phyloP scores from a whole-genome alignment of 2,329 filamentous ascomycete species.

The Neofusicoccum umdonicola region DNA sequence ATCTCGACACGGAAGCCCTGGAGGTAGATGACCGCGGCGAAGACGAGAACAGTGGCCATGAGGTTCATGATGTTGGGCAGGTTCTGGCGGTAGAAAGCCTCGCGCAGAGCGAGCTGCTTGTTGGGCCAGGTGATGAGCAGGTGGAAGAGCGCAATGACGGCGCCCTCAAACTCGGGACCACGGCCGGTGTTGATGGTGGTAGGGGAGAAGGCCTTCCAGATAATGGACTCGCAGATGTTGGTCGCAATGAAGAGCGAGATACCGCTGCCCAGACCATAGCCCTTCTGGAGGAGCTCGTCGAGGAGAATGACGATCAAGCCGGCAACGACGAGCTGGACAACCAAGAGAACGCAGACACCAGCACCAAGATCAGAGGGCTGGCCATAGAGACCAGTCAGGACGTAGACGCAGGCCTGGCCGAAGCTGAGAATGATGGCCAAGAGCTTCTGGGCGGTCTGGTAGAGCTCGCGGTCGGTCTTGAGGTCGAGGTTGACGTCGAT shows the following conservation, averaged over 20 bases:
- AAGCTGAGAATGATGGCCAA: constrained; percentile 91
- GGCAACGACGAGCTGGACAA: constrained; percentile 95
- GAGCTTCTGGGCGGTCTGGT: constrained; percentile 98
- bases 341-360: constrained; percentile 96
- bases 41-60: constrained; percentile 86
- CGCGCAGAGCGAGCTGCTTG: constrained; percentile 97
- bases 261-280: constrained; percentile 95
- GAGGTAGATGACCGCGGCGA: constrained; percentile 97
- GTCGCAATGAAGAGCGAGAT: constrained; percentile 99
- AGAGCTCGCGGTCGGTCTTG: constrained; percentile 98
- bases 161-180: constrained; percentile 98
- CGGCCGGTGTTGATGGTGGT: constrained; percentile 99
- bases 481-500: constrained; percentile 99
- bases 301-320: constrained; percentile 98
- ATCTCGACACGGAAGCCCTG: constrained; percentile 99
- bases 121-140: constrained; percentile 97
- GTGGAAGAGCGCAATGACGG: constrained; percentile 96
- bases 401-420: constrained; percentile 96
- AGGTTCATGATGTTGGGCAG: constrained; percentile 99
- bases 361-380: constrained; percentile 94
- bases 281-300: constrained; percentile 98
- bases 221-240: constrained; percentile 99
- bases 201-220: constrained; percentile 99
- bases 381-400: constrained; percentile 91
- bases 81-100: constrained; percentile 99